A percentile compares a stretch with the other conserved stretches of the same genome.
Evolutionary conservation across 345 rosid genomes (phyloP).

Genomic region (Erodium maritimum): DNA sequence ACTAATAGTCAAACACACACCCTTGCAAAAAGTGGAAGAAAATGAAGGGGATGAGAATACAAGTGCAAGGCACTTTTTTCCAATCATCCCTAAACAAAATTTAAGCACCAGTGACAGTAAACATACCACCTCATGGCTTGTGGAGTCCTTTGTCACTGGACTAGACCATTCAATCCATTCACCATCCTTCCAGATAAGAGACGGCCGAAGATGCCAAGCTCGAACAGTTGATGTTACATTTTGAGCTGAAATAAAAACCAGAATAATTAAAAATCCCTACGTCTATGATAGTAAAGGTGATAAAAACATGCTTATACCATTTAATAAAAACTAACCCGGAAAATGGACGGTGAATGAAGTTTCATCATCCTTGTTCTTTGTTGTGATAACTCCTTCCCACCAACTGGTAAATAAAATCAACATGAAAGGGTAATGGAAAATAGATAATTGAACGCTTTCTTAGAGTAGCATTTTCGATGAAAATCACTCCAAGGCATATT

Average conservation of each 20-base stretch:
- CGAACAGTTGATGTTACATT: conserved; percentile 45
- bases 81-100: too few species aligned
- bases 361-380: conserved; percentile 74
- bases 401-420: conserved; percentile 42
- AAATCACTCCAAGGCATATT: neutral
- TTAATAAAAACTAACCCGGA: conserved; percentile 34
- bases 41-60: too few species aligned
- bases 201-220: conserved; percentile 86
- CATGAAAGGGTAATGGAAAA: neutral
- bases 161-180: conserved; percentile 75
- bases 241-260: conserved; percentile 37
- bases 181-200: conserved; percentile 78
- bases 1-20: too few species aligned
- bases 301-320: neutral
- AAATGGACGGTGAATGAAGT: conserved; percentile 52
- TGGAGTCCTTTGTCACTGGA: conserved; percentile 22
- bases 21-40: too few species aligned
- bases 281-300: conserved; percentile 1
- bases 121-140: conserved; percentile 44
- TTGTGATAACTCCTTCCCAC: conserved; percentile 86
- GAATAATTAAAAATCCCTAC: neutral
- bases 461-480: neutral
- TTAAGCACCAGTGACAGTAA: conserved; percentile 6
- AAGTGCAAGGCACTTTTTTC: too few species aligned
- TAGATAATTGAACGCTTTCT: neutral